Evolutionary conservation across 352 stramenopile species (phyloP).

Genomic region (Plasmopara muralis): DNA sequence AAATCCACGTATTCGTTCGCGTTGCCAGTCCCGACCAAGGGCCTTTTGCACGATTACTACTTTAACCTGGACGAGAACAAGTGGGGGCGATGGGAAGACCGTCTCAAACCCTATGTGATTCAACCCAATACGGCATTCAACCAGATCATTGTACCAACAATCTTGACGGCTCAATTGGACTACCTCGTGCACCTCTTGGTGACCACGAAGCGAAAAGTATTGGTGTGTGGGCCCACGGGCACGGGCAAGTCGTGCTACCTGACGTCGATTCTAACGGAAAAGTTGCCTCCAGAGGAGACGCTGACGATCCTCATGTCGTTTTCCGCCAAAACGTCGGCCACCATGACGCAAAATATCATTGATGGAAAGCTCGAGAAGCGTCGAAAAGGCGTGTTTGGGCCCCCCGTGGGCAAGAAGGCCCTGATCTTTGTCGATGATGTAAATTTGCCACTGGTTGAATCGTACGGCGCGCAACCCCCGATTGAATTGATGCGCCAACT

Average conservation of each 20-base stretch:
- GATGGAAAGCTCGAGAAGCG: conserved; percentile 93
- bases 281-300: conserved; percentile 73
- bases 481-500: conserved; percentile 90
- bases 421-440: conserved; percentile 92
- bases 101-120: conserved; percentile 83
- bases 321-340: conserved; percentile 89
- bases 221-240: conserved; percentile 90
- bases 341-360: conserved; percentile 95
- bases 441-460: conserved; percentile 95
- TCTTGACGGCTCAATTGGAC: conserved; percentile 88
- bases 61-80: conserved; percentile 81
- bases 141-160: conserved; percentile 91
- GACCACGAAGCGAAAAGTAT: conserved; percentile 69
- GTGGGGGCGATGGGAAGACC: conserved; percentile 89
- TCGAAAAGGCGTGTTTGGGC: conserved; percentile 88
- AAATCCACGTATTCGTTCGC: conserved; percentile 48
- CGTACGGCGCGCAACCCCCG: conserved; percentile 89
- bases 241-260: conserved; percentile 92
- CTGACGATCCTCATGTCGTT: conserved; percentile 88
- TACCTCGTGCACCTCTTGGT: conserved; percentile 85
- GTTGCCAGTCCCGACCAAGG: conserved; percentile 57
- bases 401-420: conserved; percentile 76
- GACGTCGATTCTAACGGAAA: conserved; percentile 76
- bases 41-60: conserved; percentile 80
- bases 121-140: conserved; percentile 81